Evolutionary conservation across 805 yeast genomes (phyloP).

Genomic region (Candida caryicola): DNA sequence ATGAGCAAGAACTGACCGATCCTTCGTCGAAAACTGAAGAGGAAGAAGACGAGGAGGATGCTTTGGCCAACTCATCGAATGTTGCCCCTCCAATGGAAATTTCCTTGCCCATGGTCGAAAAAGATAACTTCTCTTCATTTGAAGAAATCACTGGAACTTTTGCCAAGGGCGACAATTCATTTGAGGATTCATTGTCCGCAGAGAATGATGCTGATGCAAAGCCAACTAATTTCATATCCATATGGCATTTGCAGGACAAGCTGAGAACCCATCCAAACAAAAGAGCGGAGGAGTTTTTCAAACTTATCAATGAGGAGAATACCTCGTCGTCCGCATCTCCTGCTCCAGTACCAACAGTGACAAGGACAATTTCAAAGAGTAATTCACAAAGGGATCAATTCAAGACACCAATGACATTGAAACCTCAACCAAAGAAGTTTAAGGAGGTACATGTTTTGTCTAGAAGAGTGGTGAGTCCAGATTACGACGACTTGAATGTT

Average conservation of each 20-base stretch:
- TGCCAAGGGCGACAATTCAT: conserved; percentile 22
- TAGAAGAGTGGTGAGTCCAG: conserved; percentile 42
- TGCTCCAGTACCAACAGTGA: neutral
- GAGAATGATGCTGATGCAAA: conserved; percentile 35
- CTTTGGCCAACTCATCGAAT: conserved; percentile 44
- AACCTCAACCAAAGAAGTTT: conserved; percentile 25
- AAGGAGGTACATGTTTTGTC: conserved; percentile 43
- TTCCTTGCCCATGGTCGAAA: conserved; percentile 40
- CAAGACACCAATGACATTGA: conserved; percentile 25
- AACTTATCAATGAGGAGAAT: conserved; percentile 2
- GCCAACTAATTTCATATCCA: conserved; percentile 31
- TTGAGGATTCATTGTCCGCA: conserved; percentile 41
- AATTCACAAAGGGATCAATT: conserved; percentile 7
- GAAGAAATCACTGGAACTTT: conserved; percentile 33
- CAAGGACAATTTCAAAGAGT: neutral
- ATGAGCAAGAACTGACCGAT: neutral
- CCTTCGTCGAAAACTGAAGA: neutral
- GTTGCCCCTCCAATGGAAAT: conserved; percentile 34
- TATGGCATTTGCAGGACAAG: conserved; percentile 42
- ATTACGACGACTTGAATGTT: conserved; percentile 39
- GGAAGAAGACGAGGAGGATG: conserved; percentile 19
- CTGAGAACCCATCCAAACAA: conserved; percentile 8
- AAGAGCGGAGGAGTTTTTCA: conserved; percentile 11
- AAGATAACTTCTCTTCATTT: conserved; percentile 38
- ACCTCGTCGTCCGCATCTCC: neutral